Base-by-base conservation (phyloP, 2,329 filamentous ascomycete genomes). In the Fusarium setosum region DNA sequence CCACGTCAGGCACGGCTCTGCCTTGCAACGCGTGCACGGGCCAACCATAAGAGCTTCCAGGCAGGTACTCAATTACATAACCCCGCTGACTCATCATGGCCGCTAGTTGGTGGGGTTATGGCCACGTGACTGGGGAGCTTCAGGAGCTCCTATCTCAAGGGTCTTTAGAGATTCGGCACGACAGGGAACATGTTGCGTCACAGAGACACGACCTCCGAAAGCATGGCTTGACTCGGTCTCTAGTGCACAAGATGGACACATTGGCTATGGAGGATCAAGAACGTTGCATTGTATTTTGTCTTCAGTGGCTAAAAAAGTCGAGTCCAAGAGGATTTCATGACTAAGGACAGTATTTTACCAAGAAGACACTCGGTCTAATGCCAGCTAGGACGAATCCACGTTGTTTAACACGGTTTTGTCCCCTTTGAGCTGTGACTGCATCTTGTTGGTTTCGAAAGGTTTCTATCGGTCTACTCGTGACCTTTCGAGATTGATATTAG, bases 1-100 rank as follows among this genome's bases (percentile, higher is more conserved):
- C 78, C 81, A 83, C 80, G 81, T 83, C 81, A 83, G 77, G 77
- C 75, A 77, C 72, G 77, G 76, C 76, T 78, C 77, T 79, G 76
- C 75, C 77, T 78, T 72, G 74, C 61, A 68, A 61, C 21, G 47
- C 13, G 59, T 56, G 73, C 73, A 74, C 73, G 62, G 73, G 56
- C 71, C 73, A 69, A 34, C 47, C 1, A 29, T 12, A 12, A 35
- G 23, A 72, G 70, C 69, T 71, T 56, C 55, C 51, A 68, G 65
- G 68, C 61, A 69, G 68, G 56, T 58, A 50, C 42, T 47, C 6
- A 44, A 52, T 72, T 70, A 70, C 68, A 60, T 65, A 70, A 72
- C 17, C 9, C 15, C 24, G 55, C 55, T 67, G 49, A 67, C 40
- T 67, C 64, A 67, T 56, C 49, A 3, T 10, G 10, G n/a, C n/a